A percentile compares a stretch with the other conserved stretches of the same genome.
Evolutionary conservation across 2,329 filamentous ascomycete species (phyloP).

Genomic region (Chrysoporthe deuterocubensis): DNA sequence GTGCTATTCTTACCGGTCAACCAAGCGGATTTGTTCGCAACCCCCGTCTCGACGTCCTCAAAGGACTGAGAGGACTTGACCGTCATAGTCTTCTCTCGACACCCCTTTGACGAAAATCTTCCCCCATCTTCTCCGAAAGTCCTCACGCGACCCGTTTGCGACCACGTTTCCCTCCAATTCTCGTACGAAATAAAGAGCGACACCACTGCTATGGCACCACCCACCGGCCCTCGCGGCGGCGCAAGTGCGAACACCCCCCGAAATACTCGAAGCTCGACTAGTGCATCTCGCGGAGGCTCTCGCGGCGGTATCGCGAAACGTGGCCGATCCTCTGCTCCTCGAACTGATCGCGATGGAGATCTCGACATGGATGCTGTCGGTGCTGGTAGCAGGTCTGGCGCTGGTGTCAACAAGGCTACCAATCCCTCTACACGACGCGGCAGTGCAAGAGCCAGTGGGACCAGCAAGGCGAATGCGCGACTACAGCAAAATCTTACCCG

Average conservation of each 20-base stretch:
- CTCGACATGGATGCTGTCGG: conserved; percentile 56
- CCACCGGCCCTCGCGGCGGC: conserved; percentile 27
- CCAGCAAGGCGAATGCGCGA: conserved; percentile 27
- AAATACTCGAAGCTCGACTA: conserved; percentile 24
- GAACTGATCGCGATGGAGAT: conserved; percentile 60
- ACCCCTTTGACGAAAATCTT: background rate
- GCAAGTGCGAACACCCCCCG: conserved; percentile 27
- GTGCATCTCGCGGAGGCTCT: conserved; percentile 12
- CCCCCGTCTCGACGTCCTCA: conserved; percentile 6
- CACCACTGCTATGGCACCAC: conserved; percentile 36
- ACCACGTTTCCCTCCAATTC: background rate
- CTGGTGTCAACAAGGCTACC: conserved; percentile 40
- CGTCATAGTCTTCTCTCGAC: background rate
- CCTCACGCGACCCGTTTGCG: conserved; percentile 10
- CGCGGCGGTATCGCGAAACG: conserved; percentile 58
- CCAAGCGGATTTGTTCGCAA: conserved; percentile 6
- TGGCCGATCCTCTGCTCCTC: conserved; percentile 38
- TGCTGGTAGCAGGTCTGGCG: conserved; percentile 30
- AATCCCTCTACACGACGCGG: conserved; percentile 22
- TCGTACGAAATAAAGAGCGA: background rate
- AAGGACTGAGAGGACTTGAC: conserved; percentile 17
- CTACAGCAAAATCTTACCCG: conserved; percentile 32
- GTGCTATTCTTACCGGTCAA: background rate
- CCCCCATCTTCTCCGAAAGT: background rate
- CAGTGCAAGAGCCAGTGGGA: conserved; percentile 26